Conservation (phyloP, 208 protist genomes). For the Acanthamoeba rhysodes region DNA sequence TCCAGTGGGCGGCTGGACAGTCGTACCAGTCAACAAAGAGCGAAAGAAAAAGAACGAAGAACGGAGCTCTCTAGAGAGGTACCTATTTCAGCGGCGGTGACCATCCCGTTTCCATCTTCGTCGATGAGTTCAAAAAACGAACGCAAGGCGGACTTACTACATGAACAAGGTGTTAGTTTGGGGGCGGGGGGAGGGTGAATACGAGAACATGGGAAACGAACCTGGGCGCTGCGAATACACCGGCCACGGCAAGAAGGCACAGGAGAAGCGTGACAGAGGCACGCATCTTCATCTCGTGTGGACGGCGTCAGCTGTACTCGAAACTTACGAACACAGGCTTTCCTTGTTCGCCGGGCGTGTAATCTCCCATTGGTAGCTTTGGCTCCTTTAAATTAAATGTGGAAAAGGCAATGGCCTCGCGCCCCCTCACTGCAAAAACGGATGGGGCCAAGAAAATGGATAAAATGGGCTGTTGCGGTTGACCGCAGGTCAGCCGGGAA, state of each 20-base stretch:
- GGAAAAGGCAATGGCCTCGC: too few relatives aligned
- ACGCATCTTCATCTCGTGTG: background rate
- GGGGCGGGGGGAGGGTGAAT: background rate
- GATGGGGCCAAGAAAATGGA: too few relatives aligned
- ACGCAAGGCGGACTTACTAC: conserved; percentile 29
- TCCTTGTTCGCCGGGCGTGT: too few relatives aligned
- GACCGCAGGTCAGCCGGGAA: too few relatives aligned
- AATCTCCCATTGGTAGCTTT: too few relatives aligned
- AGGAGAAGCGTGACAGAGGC: background rate
- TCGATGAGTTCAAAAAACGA: conserved; percentile 69
- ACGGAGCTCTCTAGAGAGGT: background rate
- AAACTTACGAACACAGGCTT: too few relatives aligned
- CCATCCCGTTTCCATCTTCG: conserved; percentile 2
- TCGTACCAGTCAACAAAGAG: background rate
- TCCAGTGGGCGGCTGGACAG: conserved; percentile 25
- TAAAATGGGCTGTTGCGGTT: too few relatives aligned
- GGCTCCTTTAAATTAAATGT: too few relatives aligned
- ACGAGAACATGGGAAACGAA: background rate
- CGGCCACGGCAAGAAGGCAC: background rate
- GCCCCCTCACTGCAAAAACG: too few relatives aligned
- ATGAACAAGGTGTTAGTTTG: background rate
- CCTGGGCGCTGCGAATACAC: background rate
- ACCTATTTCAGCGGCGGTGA: conserved; percentile 39
- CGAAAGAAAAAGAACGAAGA: background rate
- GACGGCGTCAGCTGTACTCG: too few relatives aligned